Evolutionary conservation across 805 yeast genomes (phyloP).

Genomic region (Lachancea kluyveri): DNA sequence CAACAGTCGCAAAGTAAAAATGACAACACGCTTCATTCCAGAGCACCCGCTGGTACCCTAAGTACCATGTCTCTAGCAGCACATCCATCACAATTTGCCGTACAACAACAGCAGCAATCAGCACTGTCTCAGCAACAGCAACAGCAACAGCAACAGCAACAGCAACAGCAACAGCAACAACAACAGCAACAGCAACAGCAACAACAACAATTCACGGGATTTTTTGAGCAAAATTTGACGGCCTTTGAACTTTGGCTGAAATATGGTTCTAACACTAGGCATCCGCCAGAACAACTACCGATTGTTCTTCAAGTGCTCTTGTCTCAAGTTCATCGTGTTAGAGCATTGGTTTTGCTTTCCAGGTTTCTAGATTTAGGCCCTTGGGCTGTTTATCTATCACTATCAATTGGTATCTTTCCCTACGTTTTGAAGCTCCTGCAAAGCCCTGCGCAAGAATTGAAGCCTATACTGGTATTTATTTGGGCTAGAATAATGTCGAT

Average conservation of each 20-base stretch:
- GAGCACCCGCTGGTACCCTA: slow-evolving; percentile 28
- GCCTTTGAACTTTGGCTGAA: slow-evolving; percentile 96
- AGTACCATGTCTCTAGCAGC: slow-evolving; percentile 33
- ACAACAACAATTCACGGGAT: slow-evolving; percentile 79
- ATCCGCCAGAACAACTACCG: slow-evolving; percentile 93
- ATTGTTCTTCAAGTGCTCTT: slow-evolving; percentile 86
- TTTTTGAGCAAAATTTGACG: slow-evolving; percentile 91
- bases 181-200: slow-evolving; percentile 17
- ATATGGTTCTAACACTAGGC: slow-evolving; percentile 75
- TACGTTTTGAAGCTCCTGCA: slow-evolving; percentile 85
- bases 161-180: slow-evolving; percentile 11
- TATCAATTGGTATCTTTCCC: slow-evolving; percentile 94
- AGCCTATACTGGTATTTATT: slow-evolving; percentile 89
- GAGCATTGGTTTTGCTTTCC: slow-evolving; percentile 80
- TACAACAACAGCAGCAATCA: slow-evolving; percentile 4
- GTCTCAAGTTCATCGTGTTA: slow-evolving; percentile 87
- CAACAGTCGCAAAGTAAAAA: slow-evolving; percentile 8
- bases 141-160: slow-evolving; percentile 8
- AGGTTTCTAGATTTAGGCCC: slow-evolving; percentile 92
- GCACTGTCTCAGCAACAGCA: slow-evolving; percentile 3
- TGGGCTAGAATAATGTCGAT: slow-evolving; percentile 99
- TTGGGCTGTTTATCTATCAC: slow-evolving; percentile 91
- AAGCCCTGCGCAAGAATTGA: slow-evolving; percentile 91
- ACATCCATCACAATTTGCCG: slow-evolving; percentile 23
- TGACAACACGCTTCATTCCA: slow-evolving; percentile 23